Base-by-base conservation (phyloP, 2,329 filamentous ascomycete species). In the Colletotrichum sidae region DNA sequence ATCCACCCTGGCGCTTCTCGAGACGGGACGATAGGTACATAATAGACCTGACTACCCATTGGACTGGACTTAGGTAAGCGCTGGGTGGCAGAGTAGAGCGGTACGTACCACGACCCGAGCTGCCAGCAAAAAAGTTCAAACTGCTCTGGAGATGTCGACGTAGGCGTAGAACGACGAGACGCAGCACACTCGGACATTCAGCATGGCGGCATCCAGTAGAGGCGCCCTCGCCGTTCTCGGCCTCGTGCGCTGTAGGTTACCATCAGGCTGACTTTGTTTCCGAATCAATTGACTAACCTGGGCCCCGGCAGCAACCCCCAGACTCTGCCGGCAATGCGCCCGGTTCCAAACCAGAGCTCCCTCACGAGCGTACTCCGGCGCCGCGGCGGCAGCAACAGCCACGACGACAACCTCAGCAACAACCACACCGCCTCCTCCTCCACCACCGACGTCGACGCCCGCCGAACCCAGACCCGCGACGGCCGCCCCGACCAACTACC, bases 181-280 rank as follows among this genome's bases (percentile, higher is more conserved):
- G 39, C 45, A 44, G 35, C 54, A 68, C 50, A 60, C 45, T 37
- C 39, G 69, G 58, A 51, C 46, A 52, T 67, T 64, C 65, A 80
- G 60, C 65, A 86, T 89, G 86, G 79, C 84, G 70, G 81, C 84
- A 70, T 82, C 85, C 72, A 86, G 86, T 79, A 85, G 86, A 81
- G 85, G 86, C 69, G 76, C 83, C 69, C 80, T 77, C 73, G 81
- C 81, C 73, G 75, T 83, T 65, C 79, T 81, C 71, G 79, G 80
- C 69, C 77, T 84, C 59, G 70, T 88, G 63, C 80, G 80, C 73
- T 80, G 87, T 89, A 73, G 74, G 84, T 61, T 57, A 53, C 35
- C 42, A 9, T 46, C 9, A 42, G 42, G 12, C 8, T 11, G 17
- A 17, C 17, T 17, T 17, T 17, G n/a, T 59, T 51, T 15, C 41